Evolutionary conservation across 1,284 basidiomycete species (phyloP).

Genomic region (Spongispora temasekensis): DNA sequence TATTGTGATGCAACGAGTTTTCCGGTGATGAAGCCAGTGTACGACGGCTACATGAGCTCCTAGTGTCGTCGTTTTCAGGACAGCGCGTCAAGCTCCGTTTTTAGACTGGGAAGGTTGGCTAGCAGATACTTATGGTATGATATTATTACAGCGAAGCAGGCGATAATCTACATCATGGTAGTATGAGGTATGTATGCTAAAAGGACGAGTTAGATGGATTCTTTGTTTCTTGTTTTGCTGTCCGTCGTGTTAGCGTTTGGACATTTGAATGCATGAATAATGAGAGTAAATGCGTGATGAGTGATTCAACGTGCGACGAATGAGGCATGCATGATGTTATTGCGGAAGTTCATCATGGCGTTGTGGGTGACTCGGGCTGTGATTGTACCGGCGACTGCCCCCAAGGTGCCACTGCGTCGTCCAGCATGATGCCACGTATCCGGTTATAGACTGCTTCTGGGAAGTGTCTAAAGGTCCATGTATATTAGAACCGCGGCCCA

Average conservation of each 20-base stretch:
- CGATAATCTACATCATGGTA: background rate
- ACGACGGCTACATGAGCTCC: background rate
- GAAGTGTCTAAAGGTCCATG: conserved; percentile 54
- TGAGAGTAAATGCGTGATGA: background rate
- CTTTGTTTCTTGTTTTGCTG: background rate
- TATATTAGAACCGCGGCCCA: conserved; percentile 1
- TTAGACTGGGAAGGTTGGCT: background rate
- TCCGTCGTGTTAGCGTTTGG: background rate
- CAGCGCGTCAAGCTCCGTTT: background rate
- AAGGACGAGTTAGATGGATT: background rate
- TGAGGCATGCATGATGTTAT: background rate
- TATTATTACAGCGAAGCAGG: background rate
- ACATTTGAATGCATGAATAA: background rate
- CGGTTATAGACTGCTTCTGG: conserved; percentile 70
- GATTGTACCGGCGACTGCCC: conserved; percentile 16
- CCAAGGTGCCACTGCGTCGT: conserved; percentile 46
- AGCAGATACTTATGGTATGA: no score
- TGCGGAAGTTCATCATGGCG: conserved; percentile 2
- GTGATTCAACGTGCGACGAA: background rate
- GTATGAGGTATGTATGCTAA: background rate
- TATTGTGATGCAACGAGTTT: no score
- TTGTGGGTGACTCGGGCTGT: conserved; percentile 12
- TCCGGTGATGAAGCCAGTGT: background rate
- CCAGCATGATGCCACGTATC: conserved; percentile 63
- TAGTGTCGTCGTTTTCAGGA: background rate